Evolutionary conservation across 768 basidiomycete species (phyloP).

Genomic region (Rhizopogon rudus): DNA sequence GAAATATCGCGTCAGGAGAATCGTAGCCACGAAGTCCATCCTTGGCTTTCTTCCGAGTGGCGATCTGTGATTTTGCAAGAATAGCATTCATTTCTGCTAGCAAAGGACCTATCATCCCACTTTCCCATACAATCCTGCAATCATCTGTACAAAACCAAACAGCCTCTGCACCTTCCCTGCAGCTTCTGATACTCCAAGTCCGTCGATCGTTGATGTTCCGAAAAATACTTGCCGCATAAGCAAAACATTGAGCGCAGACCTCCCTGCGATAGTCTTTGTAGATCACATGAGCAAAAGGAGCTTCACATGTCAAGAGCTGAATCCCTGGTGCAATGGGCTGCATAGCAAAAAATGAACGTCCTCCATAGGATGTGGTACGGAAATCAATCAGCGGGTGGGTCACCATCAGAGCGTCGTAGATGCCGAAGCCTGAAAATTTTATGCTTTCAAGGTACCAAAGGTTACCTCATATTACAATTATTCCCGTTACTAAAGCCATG

Average conservation of each 20-base stretch:
- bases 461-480: neutral
- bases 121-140: slow-evolving; percentile 44
- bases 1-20: slow-evolving; percentile 1
- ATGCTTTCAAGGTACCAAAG: neutral
- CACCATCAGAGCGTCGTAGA: neutral
- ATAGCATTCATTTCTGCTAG: slow-evolving; percentile 28
- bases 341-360: slow-evolving; percentile 49
- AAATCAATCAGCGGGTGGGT: slow-evolving; percentile 9
- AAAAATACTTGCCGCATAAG: slow-evolving; percentile 37
- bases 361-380: slow-evolving; percentile 39
- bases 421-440: neutral
- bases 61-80: slow-evolving; percentile 29
- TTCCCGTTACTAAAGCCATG: too few relatives aligned
- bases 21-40: neutral
- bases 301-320: slow-evolving; percentile 36
- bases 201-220: slow-evolving; percentile 16
- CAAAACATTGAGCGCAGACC: slow-evolving; percentile 62
- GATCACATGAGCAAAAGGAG: slow-evolving; percentile 54
- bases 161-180: slow-evolving; percentile 29
- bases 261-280: slow-evolving; percentile 62
- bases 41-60: slow-evolving; percentile 24
- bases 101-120: slow-evolving; percentile 27
- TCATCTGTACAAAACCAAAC: slow-evolving; percentile 52
- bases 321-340: slow-evolving; percentile 37
- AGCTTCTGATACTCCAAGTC: slow-evolving; percentile 41